Evolutionary conservation across 1,139 yeast species (phyloP).

Genomic region (Suhomyces terraborum): DNA sequence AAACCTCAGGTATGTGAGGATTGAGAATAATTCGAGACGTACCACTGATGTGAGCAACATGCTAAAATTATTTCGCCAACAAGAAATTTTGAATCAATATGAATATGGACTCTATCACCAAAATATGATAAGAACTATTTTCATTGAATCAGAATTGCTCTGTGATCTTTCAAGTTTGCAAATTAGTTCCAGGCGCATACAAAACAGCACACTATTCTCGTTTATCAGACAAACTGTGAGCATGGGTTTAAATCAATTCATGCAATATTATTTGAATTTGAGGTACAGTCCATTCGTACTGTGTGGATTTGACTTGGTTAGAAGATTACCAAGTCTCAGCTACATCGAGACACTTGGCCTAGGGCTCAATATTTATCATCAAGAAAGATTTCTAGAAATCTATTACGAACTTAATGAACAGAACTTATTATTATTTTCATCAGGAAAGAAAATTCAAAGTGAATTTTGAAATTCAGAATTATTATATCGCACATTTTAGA

Average conservation of each 20-base stretch:
- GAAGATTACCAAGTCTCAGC: conserved; percentile 4
- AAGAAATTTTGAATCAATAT: conserved; percentile 16
- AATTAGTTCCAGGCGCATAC: conserved; percentile 1
- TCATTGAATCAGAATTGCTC: conserved; percentile 12
- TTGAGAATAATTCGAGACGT: conserved; percentile 17
- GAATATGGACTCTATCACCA: conserved; percentile 23
- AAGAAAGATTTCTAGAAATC: background rate
- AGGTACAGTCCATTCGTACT: conserved; percentile 19
- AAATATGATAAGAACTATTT: conserved; percentile 13
- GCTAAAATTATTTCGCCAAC: conserved; percentile 17
- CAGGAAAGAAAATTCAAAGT: background rate
- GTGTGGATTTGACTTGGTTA: conserved; percentile 15
- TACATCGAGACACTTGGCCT: conserved; percentile 10
- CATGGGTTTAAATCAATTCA: conserved; percentile 16
- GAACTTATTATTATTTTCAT: background rate
- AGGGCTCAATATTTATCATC: background rate
- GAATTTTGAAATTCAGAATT: background rate
- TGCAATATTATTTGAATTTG: conserved; percentile 16
- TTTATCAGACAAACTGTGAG: conserved; percentile 14
- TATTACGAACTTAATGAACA: conserved; percentile 4
- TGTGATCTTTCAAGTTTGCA: conserved; percentile 11
- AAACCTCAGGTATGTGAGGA: conserved; percentile 15
- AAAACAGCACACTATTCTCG: conserved; percentile 18
- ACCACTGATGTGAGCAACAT: conserved; percentile 14
- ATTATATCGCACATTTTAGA: too few species aligned